Base-by-base conservation (phyloP, 2,329 filamentous ascomycete genomes). In the Talaromyces islandicus region DNA sequence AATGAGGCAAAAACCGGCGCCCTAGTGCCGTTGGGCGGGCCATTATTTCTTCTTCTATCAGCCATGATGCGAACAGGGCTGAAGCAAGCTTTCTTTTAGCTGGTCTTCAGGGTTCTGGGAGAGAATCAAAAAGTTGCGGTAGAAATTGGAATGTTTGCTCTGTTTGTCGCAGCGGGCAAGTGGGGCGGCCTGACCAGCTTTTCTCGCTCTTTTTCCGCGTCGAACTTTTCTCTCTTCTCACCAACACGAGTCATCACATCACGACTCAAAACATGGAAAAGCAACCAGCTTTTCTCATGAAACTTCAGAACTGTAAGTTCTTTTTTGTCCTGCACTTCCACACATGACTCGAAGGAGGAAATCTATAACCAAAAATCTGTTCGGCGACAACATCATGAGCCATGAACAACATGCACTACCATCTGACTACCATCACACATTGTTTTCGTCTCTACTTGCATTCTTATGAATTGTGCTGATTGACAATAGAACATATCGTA, bases 1-100 rank as follows among this genome's bases (percentile, higher is more conserved):
- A 70, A 65, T 7, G 73, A 73, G 55, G 79, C 83, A 71, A 88
- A 97, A 3, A 91, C 77, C 0, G 92, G 91, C 17, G 91, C 84
- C 35, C 83, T 77, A 9, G 92, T 97, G 29, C 85, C 85, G 57
- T 90, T 90, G 46, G 86, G 81, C 7, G 94, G 94, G 5, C 91
- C 91, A 76, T 97, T 97, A 66, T 96, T 87, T 68, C 94, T 87
- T 77, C 93, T 88, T 74, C 92, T 86, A 74, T 99, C 94, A 60
- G 88, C 81, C 89, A 92, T 92, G 59, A 68, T 61, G 21, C 7
- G 21, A 29, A 29, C 17, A 52, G 24, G 1, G 14, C 27, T 52
- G 48, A 14, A 51, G 48, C 48, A 29, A 9, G 25, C 11, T 29
- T 9, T 12, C 11, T 9, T 29, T 7, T 29, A 52, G 24, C 24